Base-by-base conservation (phyloP, 345 rosid genomes). In the Citrus maxima region DNA sequence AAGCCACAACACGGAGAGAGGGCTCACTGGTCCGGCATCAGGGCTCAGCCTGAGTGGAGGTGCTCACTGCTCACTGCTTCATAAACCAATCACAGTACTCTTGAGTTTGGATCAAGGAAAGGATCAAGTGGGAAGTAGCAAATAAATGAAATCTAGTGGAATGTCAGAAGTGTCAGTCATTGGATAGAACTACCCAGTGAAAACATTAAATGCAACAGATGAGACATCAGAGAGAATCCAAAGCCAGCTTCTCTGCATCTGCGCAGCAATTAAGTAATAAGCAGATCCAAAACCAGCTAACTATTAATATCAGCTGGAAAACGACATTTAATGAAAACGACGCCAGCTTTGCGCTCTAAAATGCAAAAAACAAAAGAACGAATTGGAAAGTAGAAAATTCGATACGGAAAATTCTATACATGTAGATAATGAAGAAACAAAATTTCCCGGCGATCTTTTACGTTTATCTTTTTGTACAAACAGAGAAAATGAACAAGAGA, bases 361-460 rank as follows among this genome's bases (percentile, higher is more conserved):
- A 16, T 14, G 5, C 2, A 12, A 59, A 4, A 12, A 8, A 7
- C 40, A 0, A 65, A 69, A 71, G 51, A 13, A 5, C 58, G 7
- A 54, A 54, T 54, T 1, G 19, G 58, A 54, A 68, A 74, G 68
- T 71, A 77, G 83, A 68, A 62, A 83, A 7, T 70, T 77, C 74
- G 42, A 69, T 78, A 72, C 70, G 76, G 72, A 80, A 64, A 82
- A 56, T 70, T 82, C 55, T 88, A 86, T 88, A 90, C 93, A 87
- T 24, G 77, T 58, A 76, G 85, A 56, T 0, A 73, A 27, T 14
- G 63, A 78, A 67, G 80, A 85, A 82, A 86, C 97, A 93, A 93
- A 93, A 91, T 63, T 87, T 88, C 77, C 85, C 87, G 76, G 86
- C 85, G 65, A 80, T 28, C 73, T 82, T 76, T 73, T 67, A 65